Evolutionary conservation across 257 asterid genomes (phyloP), one percentile per base, ranked within the genome.

Genomic region (Parsonsia alboflavescens): DNA sequence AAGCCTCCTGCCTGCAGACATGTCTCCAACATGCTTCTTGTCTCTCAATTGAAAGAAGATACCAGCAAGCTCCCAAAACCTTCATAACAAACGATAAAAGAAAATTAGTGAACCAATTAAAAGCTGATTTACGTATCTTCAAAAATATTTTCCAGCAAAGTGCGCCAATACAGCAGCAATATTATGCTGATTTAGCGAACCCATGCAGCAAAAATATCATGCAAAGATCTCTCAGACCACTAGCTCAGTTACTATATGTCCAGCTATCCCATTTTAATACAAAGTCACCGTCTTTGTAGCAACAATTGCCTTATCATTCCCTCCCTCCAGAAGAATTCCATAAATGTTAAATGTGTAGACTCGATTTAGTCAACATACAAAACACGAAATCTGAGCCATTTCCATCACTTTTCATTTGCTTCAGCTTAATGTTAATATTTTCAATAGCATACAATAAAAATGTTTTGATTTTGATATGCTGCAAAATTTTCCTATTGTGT

Each of bases 21-120:
- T 84, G 80, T 77, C 89, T 90, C 99, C 98, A 95, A 74, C 99
- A 95, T 41, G 91, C 95, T 80, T 92, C 99, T 80, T 92, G 98
- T 76, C 99, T 87, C 87, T 95, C 98, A 36, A 95, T 86, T 4
- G 98, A 80, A 24, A 92, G 88, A 63, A 95, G 97, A 73, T 95
- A 94, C 97, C 98, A 95, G 78, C 89, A 89, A 73, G 99, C 97
- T 81, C 99, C 99, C 75, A 88, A 80, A 78, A 95, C 79, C 99
- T 93, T 75, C 22, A 80, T 16, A 24, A 42, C 9, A 71, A 21
- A 57, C 21, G 17, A 30, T 2, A 3, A 22, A 36, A 26, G 62
- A 52, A 50, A 69, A 54, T 33, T 11, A 15, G 75, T 7, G 53
- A 71, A 44, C 36, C 26, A 22, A 28, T 12, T 45, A 5, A 46